Percentiles rank a stretch among this genome's conserved stretches.
These are phyloP conservation scores for Suhomyces yuchorum DNA, from an alignment of 1,139 yeast species.

Conservation along the genomic window DNA sequence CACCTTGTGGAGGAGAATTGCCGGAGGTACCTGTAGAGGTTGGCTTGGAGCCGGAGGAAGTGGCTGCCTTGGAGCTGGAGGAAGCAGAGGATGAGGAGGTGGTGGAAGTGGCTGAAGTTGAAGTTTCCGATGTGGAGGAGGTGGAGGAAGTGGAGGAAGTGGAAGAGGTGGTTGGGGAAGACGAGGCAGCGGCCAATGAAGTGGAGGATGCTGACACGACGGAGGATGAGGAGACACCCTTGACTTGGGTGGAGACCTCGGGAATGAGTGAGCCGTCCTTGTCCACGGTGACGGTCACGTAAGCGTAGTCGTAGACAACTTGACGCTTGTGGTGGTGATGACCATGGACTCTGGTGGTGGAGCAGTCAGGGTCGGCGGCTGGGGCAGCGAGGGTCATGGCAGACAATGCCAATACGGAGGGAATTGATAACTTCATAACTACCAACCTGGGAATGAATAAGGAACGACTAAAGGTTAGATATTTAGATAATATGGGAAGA, in stretches of 20 bases:
- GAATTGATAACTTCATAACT: constrained; percentile 34
- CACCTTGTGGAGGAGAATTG: constrained; percentile 41
- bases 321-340: constrained; percentile 80
- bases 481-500: constrained; percentile 6
- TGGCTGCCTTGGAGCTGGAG: constrained; percentile 24
- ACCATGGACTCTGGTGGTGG: constrained; percentile 44
- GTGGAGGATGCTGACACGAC: constrained; percentile 2
- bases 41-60: constrained; percentile 19
- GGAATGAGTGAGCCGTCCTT: constrained; percentile 49
- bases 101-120: constrained; percentile 13
- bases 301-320: constrained; percentile 78
- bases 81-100: constrained; percentile 14
- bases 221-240: constrained; percentile 7
- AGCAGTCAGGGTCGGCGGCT: constrained; percentile 42
- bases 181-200: constrained; percentile 12
- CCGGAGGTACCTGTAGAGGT: constrained; percentile 17
- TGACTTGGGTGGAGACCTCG: constrained; percentile 3
- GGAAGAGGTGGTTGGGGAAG: constrained; percentile 9
- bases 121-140: constrained; percentile 7
- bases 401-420: constrained; percentile 40
- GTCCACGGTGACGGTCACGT: constrained; percentile 76
- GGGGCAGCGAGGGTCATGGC: constrained; percentile 20
- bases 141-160: constrained; percentile 12
- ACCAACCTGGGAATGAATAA: constrained; percentile 14
- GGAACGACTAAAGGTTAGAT: constrained; percentile 21